Evolutionary conservation across 768 basidiomycete species (phyloP).

Genomic region (Tylopilus rubrobrunneus): DNA sequence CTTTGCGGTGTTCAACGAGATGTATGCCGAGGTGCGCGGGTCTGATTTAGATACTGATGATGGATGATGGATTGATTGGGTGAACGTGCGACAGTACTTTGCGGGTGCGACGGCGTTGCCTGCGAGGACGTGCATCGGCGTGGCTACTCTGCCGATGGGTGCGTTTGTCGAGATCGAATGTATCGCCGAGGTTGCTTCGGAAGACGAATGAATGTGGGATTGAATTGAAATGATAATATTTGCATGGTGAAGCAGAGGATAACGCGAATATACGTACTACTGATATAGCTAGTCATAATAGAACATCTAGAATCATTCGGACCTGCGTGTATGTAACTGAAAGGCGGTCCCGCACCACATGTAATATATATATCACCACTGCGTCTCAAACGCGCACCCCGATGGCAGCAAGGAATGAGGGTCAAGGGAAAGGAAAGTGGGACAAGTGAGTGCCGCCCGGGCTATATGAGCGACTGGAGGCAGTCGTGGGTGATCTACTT

Average conservation of each 20-base stretch:
- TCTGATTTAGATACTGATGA: neutral
- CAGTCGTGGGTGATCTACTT: slow-evolving; percentile 10
- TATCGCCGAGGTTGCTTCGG: slow-evolving; percentile 38
- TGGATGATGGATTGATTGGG: too few relatives aligned
- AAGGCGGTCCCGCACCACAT: neutral
- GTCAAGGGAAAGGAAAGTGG: slow-evolving; percentile 10
- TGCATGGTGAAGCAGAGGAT: neutral
- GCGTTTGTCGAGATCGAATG: slow-evolving; percentile 62
- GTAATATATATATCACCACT: neutral
- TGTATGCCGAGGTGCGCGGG: slow-evolving; percentile 31
- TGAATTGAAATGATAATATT: neutral
- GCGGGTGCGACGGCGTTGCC: slow-evolving; percentile 38
- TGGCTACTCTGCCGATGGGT: slow-evolving; percentile 47
- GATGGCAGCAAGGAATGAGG: neutral
- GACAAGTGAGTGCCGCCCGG: neutral
- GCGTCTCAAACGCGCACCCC: slow-evolving; percentile 8
- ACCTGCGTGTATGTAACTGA: neutral
- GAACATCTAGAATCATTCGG: neutral
- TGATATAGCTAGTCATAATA: neutral
- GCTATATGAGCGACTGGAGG: slow-evolving; percentile 3
- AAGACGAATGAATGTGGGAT: neutral
- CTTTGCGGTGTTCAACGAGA: slow-evolving; percentile 37
- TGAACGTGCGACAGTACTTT: slow-evolving; percentile 42
- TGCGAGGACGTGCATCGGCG: slow-evolving; percentile 58
- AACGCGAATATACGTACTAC: neutral